Evolutionary conservation across 345 rosid species (phyloP).

Genomic region (Lumnitzera racemosa): DNA sequence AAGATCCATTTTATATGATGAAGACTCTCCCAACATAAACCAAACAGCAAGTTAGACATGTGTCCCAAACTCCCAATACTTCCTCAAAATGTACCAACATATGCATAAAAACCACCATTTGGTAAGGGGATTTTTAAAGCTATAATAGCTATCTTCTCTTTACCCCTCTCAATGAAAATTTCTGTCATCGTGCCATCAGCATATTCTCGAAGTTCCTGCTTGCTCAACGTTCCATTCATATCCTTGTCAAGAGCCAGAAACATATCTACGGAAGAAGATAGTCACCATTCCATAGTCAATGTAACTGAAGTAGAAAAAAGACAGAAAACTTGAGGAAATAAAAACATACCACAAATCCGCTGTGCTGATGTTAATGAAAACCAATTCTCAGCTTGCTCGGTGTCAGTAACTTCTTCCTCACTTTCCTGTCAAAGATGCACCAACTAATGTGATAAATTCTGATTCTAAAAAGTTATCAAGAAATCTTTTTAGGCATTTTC

Average conservation of each 20-base stretch:
- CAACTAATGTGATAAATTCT: constrained; percentile 4
- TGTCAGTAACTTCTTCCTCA: constrained; percentile 96
- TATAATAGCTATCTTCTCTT: not conserved
- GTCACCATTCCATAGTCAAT: not conserved
- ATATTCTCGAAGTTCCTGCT: constrained; percentile 93
- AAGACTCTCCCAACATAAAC: not conserved
- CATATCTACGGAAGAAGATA: constrained; percentile 54
- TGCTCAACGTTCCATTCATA: constrained; percentile 84
- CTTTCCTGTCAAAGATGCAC: constrained; percentile 49
- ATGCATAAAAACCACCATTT: no score
- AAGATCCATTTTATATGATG: not conserved
- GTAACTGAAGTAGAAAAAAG: not conserved
- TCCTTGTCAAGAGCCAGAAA: constrained; percentile 95
- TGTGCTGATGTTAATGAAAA: constrained; percentile 98
- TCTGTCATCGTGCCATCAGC: constrained; percentile 95
- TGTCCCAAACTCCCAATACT: no score
- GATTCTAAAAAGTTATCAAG: not conserved
- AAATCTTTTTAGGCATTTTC: not conserved
- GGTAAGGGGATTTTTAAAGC: no score
- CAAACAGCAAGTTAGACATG: not conserved
- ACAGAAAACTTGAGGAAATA: constrained; percentile 1
- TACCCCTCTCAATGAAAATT: constrained; percentile 95
- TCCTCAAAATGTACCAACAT: no score
- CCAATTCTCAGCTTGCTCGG: constrained; percentile 99
- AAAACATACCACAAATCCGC: constrained; percentile 76